phyloP scores from a whole-genome alignment of 768 basidiomycete genomes.

The Auricularia sp. region DNA sequence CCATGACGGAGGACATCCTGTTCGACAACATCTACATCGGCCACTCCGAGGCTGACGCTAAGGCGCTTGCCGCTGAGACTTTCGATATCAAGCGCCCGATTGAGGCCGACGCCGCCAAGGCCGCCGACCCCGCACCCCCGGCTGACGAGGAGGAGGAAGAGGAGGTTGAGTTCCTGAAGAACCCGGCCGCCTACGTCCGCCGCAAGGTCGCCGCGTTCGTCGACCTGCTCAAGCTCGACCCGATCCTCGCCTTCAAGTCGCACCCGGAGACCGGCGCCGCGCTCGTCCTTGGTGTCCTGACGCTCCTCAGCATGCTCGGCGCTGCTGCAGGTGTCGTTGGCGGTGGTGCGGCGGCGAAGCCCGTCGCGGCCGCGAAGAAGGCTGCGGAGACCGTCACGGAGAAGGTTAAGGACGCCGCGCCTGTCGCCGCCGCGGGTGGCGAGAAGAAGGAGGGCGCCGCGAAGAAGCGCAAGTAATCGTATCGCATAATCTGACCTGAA shows the following conservation, averaged over 20 bases:
- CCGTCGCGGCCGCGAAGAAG: conserved; percentile 68
- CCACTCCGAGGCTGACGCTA: conserved; percentile 79
- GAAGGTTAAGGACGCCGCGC: conserved; percentile 44
- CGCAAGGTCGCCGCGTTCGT: conserved; percentile 70
- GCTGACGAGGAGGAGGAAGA: conserved; percentile 38
- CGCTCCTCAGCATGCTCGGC: conserved; percentile 77
- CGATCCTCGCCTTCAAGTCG: conserved; percentile 71
- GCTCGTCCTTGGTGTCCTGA: conserved; percentile 61
- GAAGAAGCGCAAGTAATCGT: conserved; percentile 63
- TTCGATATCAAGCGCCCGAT: conserved; percentile 82
- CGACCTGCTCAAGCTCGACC: conserved; percentile 64
- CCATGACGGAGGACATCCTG: conserved; percentile 93
- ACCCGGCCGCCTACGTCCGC: conserved; percentile 75
- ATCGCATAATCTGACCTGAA: neutral
- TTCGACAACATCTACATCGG: conserved; percentile 93
- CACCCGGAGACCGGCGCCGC: conserved; percentile 82
- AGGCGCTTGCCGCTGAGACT: conserved; percentile 74
- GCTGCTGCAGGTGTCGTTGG: conserved; percentile 72
- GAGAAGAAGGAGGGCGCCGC: conserved; percentile 60
- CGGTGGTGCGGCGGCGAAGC: conserved; percentile 37
- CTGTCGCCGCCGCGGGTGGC: conserved; percentile 63
- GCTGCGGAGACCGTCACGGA: conserved; percentile 59
- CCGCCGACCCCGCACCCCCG: conserved; percentile 18
- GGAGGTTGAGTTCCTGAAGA: conserved; percentile 47
- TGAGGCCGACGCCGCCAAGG: conserved; percentile 56